Evolutionary conservation across 1,284 basidiomycete genomes (phyloP), one percentile per base, ranked within the genome.

Genomic region (Leccinum holopus): DNA sequence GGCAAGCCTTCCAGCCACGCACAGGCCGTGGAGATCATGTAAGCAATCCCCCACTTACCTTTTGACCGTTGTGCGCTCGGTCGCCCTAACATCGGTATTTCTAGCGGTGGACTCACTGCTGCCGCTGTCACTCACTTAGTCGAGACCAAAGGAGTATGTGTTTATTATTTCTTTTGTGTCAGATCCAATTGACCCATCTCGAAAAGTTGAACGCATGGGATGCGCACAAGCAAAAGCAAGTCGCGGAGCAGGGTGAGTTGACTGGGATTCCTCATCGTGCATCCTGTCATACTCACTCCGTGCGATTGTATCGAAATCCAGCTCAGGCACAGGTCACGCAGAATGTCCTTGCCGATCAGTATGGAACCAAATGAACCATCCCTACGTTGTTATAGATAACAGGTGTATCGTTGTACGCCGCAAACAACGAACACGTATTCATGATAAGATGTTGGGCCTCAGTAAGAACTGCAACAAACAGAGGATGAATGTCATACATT

Each of bases 121-220:
- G 68, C 58, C 4, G 67, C 52, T 2, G 1, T 41, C 14, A 30
- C 55, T 51, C 65, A 25, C 0, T n/a, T 72, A 33, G n/a, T 3
- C 1, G 69, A 72, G 59, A 71, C 68, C n/a, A 71, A 69, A 44
- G 68, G 68, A 39, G 68, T 69, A 59, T 28, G 68, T 66, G 12
- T 30, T 52, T 3, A 5, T 30, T 7, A 25, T 25, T 25, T 25
- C 25, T 25, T 4, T 51, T 44, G 6, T n/a, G 28, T 14, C 2
- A 32, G 21, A 39, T 28, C 3, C 3, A 14, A 7, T 30, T 3
- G 5, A 51, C 14, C 5, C 39, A 16, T 28, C 30, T 47, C 44
- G 18, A 3, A 28, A 54, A 72, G 69, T 1, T 1, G 0, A 60
- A 72, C 4, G 37, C 55, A 16, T 69, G 4, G 8, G 70, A 69